Conservation (phyloP, 2,329 filamentous ascomycete genomes). For the Ceratocystis ficicola region DNA sequence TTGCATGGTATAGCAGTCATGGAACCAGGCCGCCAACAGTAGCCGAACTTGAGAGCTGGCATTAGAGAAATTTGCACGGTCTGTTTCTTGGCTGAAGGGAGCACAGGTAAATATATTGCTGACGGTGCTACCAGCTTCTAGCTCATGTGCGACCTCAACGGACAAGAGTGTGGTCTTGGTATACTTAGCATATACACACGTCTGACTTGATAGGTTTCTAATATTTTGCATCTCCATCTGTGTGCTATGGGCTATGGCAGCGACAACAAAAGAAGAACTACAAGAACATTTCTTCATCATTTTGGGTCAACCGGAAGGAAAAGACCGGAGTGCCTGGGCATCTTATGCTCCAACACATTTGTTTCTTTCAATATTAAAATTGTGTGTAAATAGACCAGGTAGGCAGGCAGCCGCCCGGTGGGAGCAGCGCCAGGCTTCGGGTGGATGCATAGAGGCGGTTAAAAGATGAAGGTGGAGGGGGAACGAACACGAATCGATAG, state of each 20-base stretch:
- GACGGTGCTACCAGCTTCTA: neutral
- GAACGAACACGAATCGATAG: too few relatives aligned
- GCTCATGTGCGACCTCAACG: neutral
- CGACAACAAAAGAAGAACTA: too few relatives aligned
- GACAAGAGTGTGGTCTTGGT: neutral
- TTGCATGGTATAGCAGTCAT: neutral
- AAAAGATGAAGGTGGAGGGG: neutral
- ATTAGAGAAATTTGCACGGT: neutral
- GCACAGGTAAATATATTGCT: neutral
- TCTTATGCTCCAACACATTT: too few relatives aligned
- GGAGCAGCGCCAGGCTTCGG: neutral
- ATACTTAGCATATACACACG: neutral
- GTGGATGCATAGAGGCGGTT: conserved; percentile 2
- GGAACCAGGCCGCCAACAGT: neutral
- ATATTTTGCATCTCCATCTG: neutral
- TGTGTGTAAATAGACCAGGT: neutral
- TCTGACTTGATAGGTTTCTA: neutral
- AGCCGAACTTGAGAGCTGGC: neutral
- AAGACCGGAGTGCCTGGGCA: too few relatives aligned
- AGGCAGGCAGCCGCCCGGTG: neutral
- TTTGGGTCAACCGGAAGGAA: too few relatives aligned
- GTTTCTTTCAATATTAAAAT: too few relatives aligned
- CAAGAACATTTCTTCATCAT: too few relatives aligned
- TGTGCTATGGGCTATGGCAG: neutral
- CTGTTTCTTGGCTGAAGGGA: neutral